Base-by-base conservation (phyloP, 2,329 filamentous ascomycete species). In the Colletotrichum tanaceti region DNA sequence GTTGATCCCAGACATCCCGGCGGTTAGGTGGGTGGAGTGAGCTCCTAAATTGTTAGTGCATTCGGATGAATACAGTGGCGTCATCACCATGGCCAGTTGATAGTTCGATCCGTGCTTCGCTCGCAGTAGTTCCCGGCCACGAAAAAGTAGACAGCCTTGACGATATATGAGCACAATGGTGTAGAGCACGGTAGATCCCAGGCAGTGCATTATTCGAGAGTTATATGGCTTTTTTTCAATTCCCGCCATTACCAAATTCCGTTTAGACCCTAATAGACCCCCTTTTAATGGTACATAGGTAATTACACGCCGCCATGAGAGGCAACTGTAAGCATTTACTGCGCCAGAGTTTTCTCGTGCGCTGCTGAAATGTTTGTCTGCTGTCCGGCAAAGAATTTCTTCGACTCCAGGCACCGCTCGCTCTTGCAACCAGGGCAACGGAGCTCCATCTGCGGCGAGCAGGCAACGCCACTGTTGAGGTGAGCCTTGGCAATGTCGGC, bases 401-500 rank as follows among this genome's bases (percentile, higher is more conserved):
- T 92, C 60, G 90, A 90, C 80, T 94, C 93, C 63, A 90, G 80
- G 80, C 96, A 99, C 74, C 91, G 88, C 75, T 97, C 93, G 77
- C 92, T 98, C 80, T 89, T 94, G 82, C 96, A 99, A 6, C 93
- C 94, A 2, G 97, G 96, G 81, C 96, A 99, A 74, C 96, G 89
- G 73, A 99, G 81, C 10, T 89, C 89, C 93, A 99, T 94, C 81
- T 98, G 96, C 65, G 84, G 83, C 38, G 93, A 97, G 78, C 92
- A 95, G 11, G 83, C 77, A 11, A 83, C 74, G 5, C 91, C 91
- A 71, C 88, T 90, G 59, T 89, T 83, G 60, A 99, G 81, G 81
- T 99, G 97, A 18, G 84, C 80, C 76, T 92, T 91, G 9, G 94
- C 96, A 73, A 99, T 88, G 75, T 97, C 91, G 13, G 95, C 96